These are phyloP conservation scores for Chlorophyllum brunneum DNA, from an alignment of 768 basidiomycete species.

Conservation along the genomic window DNA sequence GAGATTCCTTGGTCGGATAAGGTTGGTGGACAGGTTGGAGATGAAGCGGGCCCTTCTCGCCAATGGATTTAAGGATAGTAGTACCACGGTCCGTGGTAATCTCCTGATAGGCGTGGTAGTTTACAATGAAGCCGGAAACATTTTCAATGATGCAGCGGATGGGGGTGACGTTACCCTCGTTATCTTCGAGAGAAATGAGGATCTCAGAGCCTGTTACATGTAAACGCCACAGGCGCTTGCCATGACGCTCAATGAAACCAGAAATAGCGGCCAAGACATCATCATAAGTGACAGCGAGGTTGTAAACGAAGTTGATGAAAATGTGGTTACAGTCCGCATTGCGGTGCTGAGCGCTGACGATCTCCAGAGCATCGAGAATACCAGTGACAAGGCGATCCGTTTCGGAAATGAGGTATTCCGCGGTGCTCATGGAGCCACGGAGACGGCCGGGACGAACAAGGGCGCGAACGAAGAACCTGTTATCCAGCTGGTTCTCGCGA, in stretches of 20 bases:
- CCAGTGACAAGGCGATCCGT: constrained; percentile 94
- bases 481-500: constrained; percentile 95
- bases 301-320: constrained; percentile 99
- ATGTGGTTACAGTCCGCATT: constrained; percentile 98
- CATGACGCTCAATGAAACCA: constrained; percentile 99
- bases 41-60: constrained; percentile 95
- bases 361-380: constrained; percentile 91
- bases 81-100: constrained; percentile 95
- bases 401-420: constrained; percentile 98
- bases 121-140: constrained; percentile 97
- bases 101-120: constrained; percentile 97
- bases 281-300: constrained; percentile 90
- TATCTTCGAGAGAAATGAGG: constrained; percentile 90
- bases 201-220: constrained; percentile 99
- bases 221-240: constrained; percentile 96
- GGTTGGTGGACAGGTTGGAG: constrained; percentile 91
- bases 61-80: constrained; percentile 95
- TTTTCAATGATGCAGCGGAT: constrained; percentile 99
- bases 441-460: constrained; percentile 94
- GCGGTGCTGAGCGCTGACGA: constrained; percentile 84
- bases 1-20: constrained; percentile 95
- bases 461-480: constrained; percentile 96
- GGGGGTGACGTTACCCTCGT: constrained; percentile 90
- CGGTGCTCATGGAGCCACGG: constrained; percentile 86
- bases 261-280: constrained; percentile 95